phyloP scores from a whole-genome alignment of 495 filamentous ascomycete genomes.

The Corynascus novoguineensis region DNA sequence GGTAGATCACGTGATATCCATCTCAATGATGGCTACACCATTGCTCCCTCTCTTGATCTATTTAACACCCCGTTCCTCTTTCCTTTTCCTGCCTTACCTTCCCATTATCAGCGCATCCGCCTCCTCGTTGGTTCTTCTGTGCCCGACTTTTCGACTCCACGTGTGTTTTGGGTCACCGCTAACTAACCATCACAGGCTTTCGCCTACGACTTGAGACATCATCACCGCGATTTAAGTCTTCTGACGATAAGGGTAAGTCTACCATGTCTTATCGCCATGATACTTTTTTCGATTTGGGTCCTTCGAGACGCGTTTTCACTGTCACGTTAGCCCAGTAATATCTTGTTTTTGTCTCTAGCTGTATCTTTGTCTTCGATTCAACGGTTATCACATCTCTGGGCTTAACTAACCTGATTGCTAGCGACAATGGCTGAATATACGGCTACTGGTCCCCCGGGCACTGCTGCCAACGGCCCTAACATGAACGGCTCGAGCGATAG shows the following conservation, averaged over 20 bases:
- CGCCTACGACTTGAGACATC: too few relatives aligned
- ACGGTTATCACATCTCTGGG: neutral
- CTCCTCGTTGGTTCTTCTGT: too few relatives aligned
- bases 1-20: neutral
- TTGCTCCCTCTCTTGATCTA: neutral
- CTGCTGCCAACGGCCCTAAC: slow-evolving; percentile 20
- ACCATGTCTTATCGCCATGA: neutral
- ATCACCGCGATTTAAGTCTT: too few relatives aligned
- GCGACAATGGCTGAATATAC: slow-evolving; percentile 29
- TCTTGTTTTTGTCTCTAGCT: neutral
- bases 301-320: too few relatives aligned
- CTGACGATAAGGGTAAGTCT: neutral
- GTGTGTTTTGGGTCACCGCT: too few relatives aligned
- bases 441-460: slow-evolving; percentile 20
- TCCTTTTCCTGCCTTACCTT: neutral
- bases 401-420: neutral
- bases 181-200: too few relatives aligned
- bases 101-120: neutral
- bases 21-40: neutral
- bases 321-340: too few relatives aligned
- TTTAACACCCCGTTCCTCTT: neutral
- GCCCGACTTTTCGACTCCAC: too few relatives aligned
- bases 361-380: neutral
- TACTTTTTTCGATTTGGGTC: neutral
- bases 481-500: slow-evolving; percentile 30